Evolutionary conservation across 2,329 filamentous ascomycete genomes (phyloP), one percentile per base, ranked within the genome.

Genomic region (Epichloe sp.): DNA sequence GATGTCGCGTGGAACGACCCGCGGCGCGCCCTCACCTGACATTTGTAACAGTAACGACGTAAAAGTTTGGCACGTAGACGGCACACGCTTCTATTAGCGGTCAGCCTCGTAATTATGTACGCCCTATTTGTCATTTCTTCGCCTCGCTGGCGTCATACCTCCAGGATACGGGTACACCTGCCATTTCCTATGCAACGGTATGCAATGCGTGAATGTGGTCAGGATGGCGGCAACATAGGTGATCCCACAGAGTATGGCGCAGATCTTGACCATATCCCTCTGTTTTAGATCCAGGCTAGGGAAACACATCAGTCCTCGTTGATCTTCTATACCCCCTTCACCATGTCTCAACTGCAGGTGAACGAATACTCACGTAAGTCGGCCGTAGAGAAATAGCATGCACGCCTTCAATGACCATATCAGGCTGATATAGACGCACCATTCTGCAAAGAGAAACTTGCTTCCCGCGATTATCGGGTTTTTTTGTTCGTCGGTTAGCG

Each of bases 351-450:
- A 17, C 11, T 23, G 12, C 6, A 43, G 12, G 34, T 3, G 19
- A 19, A 21, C 14, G 34, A 26, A 23, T 38, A 12, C 66, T 45
- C 60, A 71, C 69, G 70, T 72, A 53, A 73, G 62, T 42, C 70
- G 63, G 45, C 63, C 60, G 54, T 69, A 71, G 52, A 71, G 68
- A 53, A 65, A 71, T n/a, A 72, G 56, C 57, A 71, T 69, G 53
- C 66, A 68, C 5, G 63, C 67, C 52, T 73, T 72, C 23, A 73
- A 58, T 45, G 62, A 56, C 67, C 70, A 72, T 17, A 72, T 71
- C 15, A 72, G 55, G 4, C 65, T 65, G 6, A 68, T 61, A 50
- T 72, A 72, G 48, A 66, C 63, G 44, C 63, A 63, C 70, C 70
- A 73, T 11, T 67, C 67, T 2, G 65, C 62, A 41, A 65, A 49